Base-by-base conservation (phyloP, 2,329 filamentous ascomycete genomes). In the Westerdykella ornata region DNA sequence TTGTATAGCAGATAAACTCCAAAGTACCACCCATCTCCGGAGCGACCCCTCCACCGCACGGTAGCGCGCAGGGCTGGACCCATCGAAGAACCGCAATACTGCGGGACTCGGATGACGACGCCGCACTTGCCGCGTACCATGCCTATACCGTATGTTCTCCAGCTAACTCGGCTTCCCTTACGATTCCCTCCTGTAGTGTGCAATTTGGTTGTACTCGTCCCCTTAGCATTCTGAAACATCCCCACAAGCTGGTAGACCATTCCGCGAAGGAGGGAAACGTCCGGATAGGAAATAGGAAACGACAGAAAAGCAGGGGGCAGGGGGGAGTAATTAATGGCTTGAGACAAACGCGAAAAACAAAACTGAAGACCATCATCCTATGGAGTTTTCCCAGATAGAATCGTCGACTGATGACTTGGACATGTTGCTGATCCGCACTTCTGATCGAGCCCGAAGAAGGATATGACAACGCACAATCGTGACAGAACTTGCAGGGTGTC, bases 191-290 rank as follows among this genome's bases (percentile, higher is more conserved):
- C 8, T 26, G 22, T 26, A 26, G 30, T 33, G 30, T 55, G 49
- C 57, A 65, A 64, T 64, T 65, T 65, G 51, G 46, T 46, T 56
- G 45, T 62, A 44, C 54, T 62, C 62, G 52, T 63, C 62, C 62
- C 63, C 62, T 60, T 43, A 19, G 43, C 47, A 49, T 44, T 59
- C 50, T 56, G 54, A 57, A 53, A 64, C 63, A 56, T 66, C 63
- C 63, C 63, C 63, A 66, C 58, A 60, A 60, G 62, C 63, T 62
- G 62, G 57, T 53, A 65, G 60, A 66, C 62, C 59, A 65, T 59
- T 49, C 58, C 56, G 51, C 51, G 59, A 58, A 62, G 57, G 57
- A 48, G 57, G 54, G 50, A 56, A 59, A 60, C 54, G 54, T 52
- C 49, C 48, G 57, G 45, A 52, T 43, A 48, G 36, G 59, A 57